Percentiles rank a stretch among this genome's conserved stretches.
Evolutionary conservation across 164 flowering plant genomes (phyloP).

Genomic region (Piper longum): DNA sequence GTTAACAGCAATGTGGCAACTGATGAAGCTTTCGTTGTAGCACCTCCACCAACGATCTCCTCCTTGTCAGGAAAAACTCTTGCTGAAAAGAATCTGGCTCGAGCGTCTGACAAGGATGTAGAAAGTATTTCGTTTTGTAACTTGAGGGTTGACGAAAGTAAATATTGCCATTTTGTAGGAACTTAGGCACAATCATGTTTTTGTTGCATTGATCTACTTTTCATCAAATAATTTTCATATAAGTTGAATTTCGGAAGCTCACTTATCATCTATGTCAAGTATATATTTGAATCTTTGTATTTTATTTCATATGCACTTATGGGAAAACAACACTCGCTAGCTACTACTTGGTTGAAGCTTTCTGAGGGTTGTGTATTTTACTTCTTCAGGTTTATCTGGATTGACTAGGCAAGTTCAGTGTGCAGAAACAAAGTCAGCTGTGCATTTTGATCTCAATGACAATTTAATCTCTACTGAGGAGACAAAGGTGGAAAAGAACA

Average conservation of each 20-base stretch:
- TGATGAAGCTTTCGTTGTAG: conserved; percentile 10
- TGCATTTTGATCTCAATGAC: background rate
- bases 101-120: conserved; percentile 9
- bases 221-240: too few relatives aligned
- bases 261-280: too few relatives aligned
- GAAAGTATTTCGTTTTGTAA: conserved; percentile 8
- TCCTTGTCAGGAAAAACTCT: conserved; percentile 10
- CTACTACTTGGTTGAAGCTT: background rate
- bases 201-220: too few relatives aligned
- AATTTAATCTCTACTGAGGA: background rate
- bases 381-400: background rate
- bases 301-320: background rate
- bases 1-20: conserved; percentile 8
- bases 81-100: conserved; percentile 6
- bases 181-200: too few relatives aligned
- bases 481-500: background rate
- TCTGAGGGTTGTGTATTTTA: background rate
- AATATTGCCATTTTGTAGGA: background rate
- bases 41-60: background rate
- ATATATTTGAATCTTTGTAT: too few relatives aligned
- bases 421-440: background rate
- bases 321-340: background rate
- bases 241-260: too few relatives aligned
- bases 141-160: conserved; percentile 6
- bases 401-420: background rate